phyloP scores from a whole-genome alignment of 805 yeast genomes.

The Saccharomycopsis guyanensis region DNA sequence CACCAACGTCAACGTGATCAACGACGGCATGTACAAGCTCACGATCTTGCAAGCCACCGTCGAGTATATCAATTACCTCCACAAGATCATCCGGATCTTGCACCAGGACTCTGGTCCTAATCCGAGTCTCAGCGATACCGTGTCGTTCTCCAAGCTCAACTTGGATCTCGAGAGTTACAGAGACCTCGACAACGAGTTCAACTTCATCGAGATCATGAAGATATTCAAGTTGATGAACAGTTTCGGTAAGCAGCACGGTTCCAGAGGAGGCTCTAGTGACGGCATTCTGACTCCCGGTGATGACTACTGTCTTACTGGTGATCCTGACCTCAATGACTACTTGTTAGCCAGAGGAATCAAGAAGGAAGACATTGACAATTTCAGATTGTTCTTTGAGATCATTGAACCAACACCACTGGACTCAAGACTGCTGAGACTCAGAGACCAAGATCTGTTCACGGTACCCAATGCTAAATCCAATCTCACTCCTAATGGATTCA shows the following conservation, averaged over 20 bases:
- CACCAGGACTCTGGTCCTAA: conserved; percentile 30
- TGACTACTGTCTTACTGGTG: conserved; percentile 5
- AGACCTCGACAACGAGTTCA: conserved; percentile 48
- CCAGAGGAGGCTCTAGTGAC: neutral
- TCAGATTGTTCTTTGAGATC: conserved; percentile 16
- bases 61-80: conserved; percentile 67
- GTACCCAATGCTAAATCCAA: neutral
- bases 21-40: conserved; percentile 68
- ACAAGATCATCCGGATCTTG: conserved; percentile 47
- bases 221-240: conserved; percentile 18
- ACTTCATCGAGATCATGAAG: conserved; percentile 30
- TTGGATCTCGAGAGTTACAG: conserved; percentile 53
- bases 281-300: neutral
- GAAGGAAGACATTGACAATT: conserved; percentile 11
- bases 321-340: conserved; percentile 11
- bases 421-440: neutral
- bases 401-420: neutral
- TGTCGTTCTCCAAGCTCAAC: conserved; percentile 46
- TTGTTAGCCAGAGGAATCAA: conserved; percentile 13
- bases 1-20: conserved; percentile 23
- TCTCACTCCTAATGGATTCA: neutral
- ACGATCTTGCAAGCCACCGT: conserved; percentile 79
- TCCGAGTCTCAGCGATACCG: conserved; percentile 29
- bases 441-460: neutral
- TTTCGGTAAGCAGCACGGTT: conserved; percentile 4